Conservation (phyloP, 257 asterid species). For the Perilla frutescens region DNA sequence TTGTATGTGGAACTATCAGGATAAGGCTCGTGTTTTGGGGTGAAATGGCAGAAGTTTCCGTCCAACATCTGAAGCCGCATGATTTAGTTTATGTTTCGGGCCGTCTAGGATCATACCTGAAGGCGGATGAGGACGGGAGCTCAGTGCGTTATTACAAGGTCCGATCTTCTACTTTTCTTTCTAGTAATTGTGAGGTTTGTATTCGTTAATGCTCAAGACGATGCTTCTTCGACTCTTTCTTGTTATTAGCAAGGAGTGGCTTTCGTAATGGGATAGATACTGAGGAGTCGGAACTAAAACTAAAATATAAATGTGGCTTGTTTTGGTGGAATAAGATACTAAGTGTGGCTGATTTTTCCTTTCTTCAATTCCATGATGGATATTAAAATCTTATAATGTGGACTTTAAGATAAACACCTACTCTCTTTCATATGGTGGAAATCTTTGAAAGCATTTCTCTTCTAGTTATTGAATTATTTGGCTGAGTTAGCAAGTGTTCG, state of each 20-base stretch:
- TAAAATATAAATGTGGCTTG: conserved; percentile 8
- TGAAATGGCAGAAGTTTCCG: conserved; percentile 57
- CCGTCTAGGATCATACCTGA: conserved; percentile 48
- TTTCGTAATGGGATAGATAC: background rate
- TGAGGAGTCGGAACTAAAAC: background rate
- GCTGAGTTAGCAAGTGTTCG: background rate
- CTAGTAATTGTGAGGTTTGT: background rate
- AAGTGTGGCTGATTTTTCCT: background rate
- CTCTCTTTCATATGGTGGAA: background rate
- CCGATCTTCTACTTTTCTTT: conserved; percentile 12
- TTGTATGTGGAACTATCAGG: conserved; percentile 38
- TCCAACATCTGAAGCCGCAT: conserved; percentile 58
- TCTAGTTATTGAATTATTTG: background rate
- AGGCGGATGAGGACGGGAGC: conserved; percentile 42
- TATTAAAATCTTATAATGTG: background rate
- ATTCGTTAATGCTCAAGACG: conserved; percentile 11
- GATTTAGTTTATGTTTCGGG: conserved; percentile 78
- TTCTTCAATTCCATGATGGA: background rate
- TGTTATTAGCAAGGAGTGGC: background rate
- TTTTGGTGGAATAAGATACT: background rate
- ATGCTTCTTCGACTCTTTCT: conserved; percentile 11
- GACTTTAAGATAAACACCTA: background rate
- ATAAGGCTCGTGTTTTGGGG: conserved; percentile 64
- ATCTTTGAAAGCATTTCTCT: background rate
- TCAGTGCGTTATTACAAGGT: conserved; percentile 46